Evolutionary conservation across 352 stramenopile genomes (phyloP).

Genomic region (Pythium dissotocum): DNA sequence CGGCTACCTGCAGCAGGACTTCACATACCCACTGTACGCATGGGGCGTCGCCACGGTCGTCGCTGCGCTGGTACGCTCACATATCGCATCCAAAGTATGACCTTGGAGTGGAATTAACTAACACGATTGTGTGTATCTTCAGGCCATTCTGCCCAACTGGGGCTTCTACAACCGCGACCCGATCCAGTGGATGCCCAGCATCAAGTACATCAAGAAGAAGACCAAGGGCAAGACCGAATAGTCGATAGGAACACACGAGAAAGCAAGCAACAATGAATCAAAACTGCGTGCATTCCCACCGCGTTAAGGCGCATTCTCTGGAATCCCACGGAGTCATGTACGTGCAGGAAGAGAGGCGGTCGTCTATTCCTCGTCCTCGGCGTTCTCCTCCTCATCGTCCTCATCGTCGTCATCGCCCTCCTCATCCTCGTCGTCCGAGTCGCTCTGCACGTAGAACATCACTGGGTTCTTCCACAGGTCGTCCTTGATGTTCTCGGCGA

Average conservation of each 20-base stretch:
- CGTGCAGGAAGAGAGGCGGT: not conserved
- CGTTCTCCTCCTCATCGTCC: conserved; percentile 35
- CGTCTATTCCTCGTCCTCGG: conserved; percentile 33
- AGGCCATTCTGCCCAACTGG: conserved; percentile 83
- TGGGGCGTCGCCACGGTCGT: conserved; percentile 62
- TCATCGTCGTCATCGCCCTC: conserved; percentile 42
- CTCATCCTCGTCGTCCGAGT: conserved; percentile 45
- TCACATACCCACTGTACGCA: conserved; percentile 73
- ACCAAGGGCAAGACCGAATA: conserved; percentile 40
- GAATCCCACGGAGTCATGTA: conserved; percentile 1
- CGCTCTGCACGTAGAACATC: conserved; percentile 46
- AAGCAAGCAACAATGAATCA: conserved; percentile 13
- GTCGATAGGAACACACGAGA: not conserved
- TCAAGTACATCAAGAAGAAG: conserved; percentile 78
- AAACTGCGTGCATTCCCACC: conserved; percentile 22
- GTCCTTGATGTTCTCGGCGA: conserved; percentile 80
- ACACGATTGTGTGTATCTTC: not conserved
- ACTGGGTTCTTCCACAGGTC: conserved; percentile 78
- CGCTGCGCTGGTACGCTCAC: conserved; percentile 47
- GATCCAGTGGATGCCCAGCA: conserved; percentile 78
- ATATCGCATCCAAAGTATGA: not conserved
- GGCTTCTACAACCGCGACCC: conserved; percentile 82
- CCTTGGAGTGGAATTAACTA: not conserved
- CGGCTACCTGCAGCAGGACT: conserved; percentile 82
- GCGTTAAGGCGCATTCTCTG: conserved; percentile 1